Evolutionary conservation across 78 protist species (phyloP).

Genomic region (Salpingoeca rosetta): DNA sequence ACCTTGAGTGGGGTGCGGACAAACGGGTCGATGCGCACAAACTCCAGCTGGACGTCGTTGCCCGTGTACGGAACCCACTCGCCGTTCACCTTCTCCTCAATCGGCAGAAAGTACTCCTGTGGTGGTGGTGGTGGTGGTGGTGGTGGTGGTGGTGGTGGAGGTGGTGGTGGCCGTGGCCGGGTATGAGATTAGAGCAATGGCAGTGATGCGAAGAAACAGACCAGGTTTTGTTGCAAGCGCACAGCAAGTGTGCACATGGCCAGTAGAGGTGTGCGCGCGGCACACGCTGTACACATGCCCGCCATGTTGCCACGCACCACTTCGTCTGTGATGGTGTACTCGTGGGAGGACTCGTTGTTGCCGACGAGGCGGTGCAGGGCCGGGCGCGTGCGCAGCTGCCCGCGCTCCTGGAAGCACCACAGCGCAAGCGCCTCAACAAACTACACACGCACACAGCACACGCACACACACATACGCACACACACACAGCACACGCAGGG

Average conservation of each 20-base stretch:
- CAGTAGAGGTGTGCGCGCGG: constrained; percentile 3
- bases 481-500: too few relatives aligned
- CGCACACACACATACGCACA: too few relatives aligned
- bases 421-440: constrained; percentile 28
- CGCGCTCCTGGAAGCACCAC: constrained; percentile 62
- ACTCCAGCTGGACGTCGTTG: constrained; percentile 50
- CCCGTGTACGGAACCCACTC: constrained; percentile 60
- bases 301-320: too few relatives aligned
- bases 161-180: too few relatives aligned
- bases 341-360: constrained; percentile 2
- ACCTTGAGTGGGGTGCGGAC: constrained; percentile 44
- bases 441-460: too few relatives aligned
- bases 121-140: too few relatives aligned
- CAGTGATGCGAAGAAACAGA: background rate
- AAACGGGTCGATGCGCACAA: constrained; percentile 68
- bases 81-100: constrained; percentile 48
- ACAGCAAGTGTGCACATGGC: constrained; percentile 31
- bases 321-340: background rate
- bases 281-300: constrained; percentile 16
- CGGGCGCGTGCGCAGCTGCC: constrained; percentile 35
- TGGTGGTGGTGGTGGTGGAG: too few relatives aligned
- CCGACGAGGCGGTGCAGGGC: background rate
- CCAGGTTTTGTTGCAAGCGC: too few relatives aligned
- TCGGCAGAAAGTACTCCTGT: constrained; percentile 25
- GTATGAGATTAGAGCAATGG: background rate